A percentile compares a stretch with the other conserved stretches of the same genome.
Evolutionary conservation across 225 moss, liverwort and hornwort genomes (phyloP).

Genomic region (Pleurozium schreberi): DNA sequence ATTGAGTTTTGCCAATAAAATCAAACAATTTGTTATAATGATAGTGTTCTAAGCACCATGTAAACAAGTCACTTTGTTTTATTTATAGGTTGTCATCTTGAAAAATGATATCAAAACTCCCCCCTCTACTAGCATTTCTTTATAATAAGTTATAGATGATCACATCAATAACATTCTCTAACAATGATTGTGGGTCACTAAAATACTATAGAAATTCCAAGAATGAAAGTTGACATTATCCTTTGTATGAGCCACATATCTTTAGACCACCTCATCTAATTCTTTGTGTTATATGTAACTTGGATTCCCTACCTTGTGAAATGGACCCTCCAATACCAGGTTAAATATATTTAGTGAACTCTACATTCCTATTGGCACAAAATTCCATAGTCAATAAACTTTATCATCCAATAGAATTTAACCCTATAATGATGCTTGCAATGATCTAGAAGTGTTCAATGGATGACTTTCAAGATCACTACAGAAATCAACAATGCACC

Average conservation of each 20-base stretch:
- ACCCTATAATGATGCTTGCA: no score
- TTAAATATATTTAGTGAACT: neutral
- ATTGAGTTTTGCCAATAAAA: neutral
- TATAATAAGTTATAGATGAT: neutral
- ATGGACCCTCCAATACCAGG: neutral
- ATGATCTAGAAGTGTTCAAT: neutral
- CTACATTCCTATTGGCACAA: fast-evolving
- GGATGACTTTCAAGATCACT: fast-evolving
- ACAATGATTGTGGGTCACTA: fast-evolving
- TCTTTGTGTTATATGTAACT: fast-evolving
- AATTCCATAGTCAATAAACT: fast-evolving
- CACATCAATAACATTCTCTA: neutral
- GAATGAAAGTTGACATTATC: neutral
- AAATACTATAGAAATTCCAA: fast-evolving
- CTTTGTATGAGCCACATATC: neutral
- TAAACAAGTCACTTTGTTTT: neutral
- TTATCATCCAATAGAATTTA: neutral
- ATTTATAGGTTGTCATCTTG: fast-evolving
- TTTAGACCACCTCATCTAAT: neutral
- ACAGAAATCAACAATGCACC: neutral
- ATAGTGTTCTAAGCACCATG: no score
- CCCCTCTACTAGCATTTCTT: fast-evolving
- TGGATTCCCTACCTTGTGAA: fast-evolving
- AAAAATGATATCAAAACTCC: neutral
- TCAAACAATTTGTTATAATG: fast-evolving